Conservation (phyloP, 2,329 filamentous ascomycete species). For the Alternaria panax region DNA sequence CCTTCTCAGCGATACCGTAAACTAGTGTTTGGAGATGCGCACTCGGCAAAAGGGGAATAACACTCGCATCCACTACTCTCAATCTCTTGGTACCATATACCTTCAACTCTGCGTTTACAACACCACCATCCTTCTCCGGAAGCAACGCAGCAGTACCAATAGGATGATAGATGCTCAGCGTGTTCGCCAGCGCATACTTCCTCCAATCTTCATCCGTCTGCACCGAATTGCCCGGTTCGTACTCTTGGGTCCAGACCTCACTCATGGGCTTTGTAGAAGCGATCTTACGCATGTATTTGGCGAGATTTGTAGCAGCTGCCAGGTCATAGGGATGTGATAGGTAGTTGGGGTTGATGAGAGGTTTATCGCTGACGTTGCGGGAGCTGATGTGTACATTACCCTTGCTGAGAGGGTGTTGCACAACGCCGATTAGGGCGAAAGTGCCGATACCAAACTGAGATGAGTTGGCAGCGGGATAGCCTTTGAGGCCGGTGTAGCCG, state of each 20-base stretch:
- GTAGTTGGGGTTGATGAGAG: conserved; percentile 41
- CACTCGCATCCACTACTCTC: conserved; percentile 41
- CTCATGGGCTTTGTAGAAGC: conserved; percentile 35
- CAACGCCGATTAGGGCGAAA: conserved; percentile 45
- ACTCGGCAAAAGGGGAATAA: conserved; percentile 36
- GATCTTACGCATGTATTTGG: conserved; percentile 39
- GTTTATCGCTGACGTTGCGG: conserved; percentile 30
- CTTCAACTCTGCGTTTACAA: conserved; percentile 29
- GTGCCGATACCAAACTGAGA: conserved; percentile 38
- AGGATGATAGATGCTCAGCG: conserved; percentile 42
- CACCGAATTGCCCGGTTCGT: conserved; percentile 36
- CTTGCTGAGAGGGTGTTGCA: conserved; percentile 46
- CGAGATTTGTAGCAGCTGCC: conserved; percentile 25
- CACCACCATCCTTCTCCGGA: conserved; percentile 32
- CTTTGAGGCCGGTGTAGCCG: conserved; percentile 54
- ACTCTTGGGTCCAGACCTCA: conserved; percentile 40
- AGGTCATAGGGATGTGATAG: conserved; percentile 39
- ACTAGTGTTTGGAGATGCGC: conserved; percentile 39
- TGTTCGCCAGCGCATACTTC: conserved; percentile 25
- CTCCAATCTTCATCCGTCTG: conserved; percentile 39
- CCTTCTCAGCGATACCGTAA: conserved; percentile 41
- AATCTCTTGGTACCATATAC: conserved; percentile 32
- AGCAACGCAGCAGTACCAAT: conserved; percentile 48
- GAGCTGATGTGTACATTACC: conserved; percentile 37
- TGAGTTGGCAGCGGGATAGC: conserved; percentile 39